Evolutionary conservation across 208 protist genomes (phyloP), one percentile per base, ranked within the genome.

Genomic region (Leishmania tropica): DNA sequence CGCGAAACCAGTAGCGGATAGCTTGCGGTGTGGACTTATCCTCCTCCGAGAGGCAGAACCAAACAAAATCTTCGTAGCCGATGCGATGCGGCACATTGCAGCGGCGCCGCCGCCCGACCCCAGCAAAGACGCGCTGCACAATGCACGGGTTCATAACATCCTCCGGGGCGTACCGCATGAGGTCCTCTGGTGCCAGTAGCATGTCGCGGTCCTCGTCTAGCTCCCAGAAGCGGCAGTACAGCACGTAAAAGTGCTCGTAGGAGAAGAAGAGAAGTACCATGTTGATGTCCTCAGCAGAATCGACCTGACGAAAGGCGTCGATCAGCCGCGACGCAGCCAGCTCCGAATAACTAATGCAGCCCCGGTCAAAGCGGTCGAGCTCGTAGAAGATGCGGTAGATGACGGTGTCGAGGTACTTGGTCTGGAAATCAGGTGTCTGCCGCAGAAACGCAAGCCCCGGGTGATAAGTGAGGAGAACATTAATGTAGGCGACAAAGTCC

Each of bases 211-310:
- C 96, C 60, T 88, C 90, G 84, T 99, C 98, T 2, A 99, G 94
- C 91, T 99, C 98, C 98, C 98, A 99, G 89, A 99, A 99, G 68
- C 97, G 97, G 93, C 98, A 99, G 92, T 99, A 99, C 51, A 99
- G 88, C 5, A 99, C 99, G 90, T 99, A 99, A 86, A 99, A 99
- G 87, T 99, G 98, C 89, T 99, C 98, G 88, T 99, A 99, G 31
- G 94, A 98, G 89, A 99, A 99, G 85, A 96, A 99, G 76, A 93
- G 87, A n/a, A 96, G 87, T 40, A 97, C 93, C 0, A 90, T 84
- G 81, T 99, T 99, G 85, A 98, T 98, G 81, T 98, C 96, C 51
- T 95, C 88, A 11, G 92, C 86, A 40, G 89, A 90, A 83, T 98
- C 95, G 4, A 98, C 92, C 78, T 94, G 85, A 45, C 88, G 90